Evolutionary conservation across 345 rosid species (phyloP).

Genomic region (Leavenworthia alabamica): DNA sequence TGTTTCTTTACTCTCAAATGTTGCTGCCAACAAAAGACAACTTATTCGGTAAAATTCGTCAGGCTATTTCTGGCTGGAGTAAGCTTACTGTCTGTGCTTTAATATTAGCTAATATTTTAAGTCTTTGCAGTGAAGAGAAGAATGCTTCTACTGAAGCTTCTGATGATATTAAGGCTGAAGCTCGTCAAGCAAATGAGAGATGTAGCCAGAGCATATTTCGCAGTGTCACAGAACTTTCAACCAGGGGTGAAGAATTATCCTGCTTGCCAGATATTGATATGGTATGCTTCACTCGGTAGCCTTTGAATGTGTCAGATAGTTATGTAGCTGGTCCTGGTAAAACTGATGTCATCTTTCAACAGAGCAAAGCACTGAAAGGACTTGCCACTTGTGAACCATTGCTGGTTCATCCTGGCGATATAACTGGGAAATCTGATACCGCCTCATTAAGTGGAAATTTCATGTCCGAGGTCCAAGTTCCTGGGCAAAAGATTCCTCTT

Average conservation of each 20-base stretch:
- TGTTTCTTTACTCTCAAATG: constrained; percentile 46
- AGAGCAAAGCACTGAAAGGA: constrained; percentile 91
- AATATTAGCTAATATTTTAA: constrained; percentile 4
- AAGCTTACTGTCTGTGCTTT: neutral
- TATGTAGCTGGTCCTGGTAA: neutral
- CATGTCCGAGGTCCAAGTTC: constrained; percentile 44
- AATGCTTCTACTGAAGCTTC: no score
- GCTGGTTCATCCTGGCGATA: constrained; percentile 30
- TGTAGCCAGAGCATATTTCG: constrained; percentile 65
- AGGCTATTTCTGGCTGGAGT: neutral
- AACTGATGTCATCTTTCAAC: constrained; percentile 17
- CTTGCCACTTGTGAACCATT: constrained; percentile 46
- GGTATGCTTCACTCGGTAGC: constrained; percentile 44
- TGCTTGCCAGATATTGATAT: constrained; percentile 53
- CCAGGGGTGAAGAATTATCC: constrained; percentile 47
- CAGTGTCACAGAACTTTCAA: constrained; percentile 74
- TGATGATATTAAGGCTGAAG: constrained; percentile 30
- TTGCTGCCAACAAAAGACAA: constrained; percentile 48
- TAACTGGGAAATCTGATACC: constrained; percentile 38
- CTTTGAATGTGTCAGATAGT: constrained; percentile 6
- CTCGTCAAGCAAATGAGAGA: constrained; percentile 40
- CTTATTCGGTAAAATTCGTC: constrained; percentile 40
- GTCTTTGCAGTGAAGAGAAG: constrained; percentile 39
- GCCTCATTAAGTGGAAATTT: constrained; percentile 36
- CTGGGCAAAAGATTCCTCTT: constrained; percentile 63